Base-by-base conservation (phyloP, 1,284 basidiomycete genomes). In the Apiotrichum porosum region DNA sequence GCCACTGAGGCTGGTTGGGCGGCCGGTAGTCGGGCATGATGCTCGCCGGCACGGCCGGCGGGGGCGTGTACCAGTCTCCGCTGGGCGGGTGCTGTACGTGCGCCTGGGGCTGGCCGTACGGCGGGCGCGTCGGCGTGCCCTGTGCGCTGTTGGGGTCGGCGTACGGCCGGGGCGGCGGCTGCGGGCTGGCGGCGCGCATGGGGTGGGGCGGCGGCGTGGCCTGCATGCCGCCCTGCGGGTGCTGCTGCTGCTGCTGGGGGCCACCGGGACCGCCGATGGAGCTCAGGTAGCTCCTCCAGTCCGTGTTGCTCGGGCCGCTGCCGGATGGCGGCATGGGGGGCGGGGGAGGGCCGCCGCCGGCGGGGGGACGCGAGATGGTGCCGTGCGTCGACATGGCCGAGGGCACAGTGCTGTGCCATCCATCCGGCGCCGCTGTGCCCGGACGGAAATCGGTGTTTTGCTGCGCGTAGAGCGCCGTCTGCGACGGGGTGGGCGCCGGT, bases 211-310 rank as follows among this genome's bases (percentile, higher is more conserved):
- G 42, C 14, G 48, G 42, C 13, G 18, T 12, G 9, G 21, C 28
- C 14, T n/a, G n/a, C n/a, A n/a, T n/a, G n/a, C n/a, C n/a, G n/a
- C n/a, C n/a, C n/a, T n/a, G n/a, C n/a, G n/a, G n/a, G 43, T 15
- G 28, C 17, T 6, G 31, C 18, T 4, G 39, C 22, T 28, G 19
- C 31, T 13, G 37, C 18, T 6, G 33, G 37, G 13, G 23, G 28
- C 3, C 34, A 17, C n/a, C 22, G 8, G 24, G 18, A 10, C 13
- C 23, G 28, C 54, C 47, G 14, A 66, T 32, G 37, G 43, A 56
- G 17, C 54, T 44, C 57, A 71, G 63, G 45, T 69, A 71, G 19
- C 57, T 57, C 32, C 56, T 54, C 69, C 69, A 71, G 49, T 65
- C 60, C 36, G 52, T 26, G 43, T 60, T 60, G 33, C 24, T 44